These are phyloP conservation scores for Cryptosporidium sp. DNA, from an alignment of 169 alveolate genomes.

Conservation along the genomic window DNA sequence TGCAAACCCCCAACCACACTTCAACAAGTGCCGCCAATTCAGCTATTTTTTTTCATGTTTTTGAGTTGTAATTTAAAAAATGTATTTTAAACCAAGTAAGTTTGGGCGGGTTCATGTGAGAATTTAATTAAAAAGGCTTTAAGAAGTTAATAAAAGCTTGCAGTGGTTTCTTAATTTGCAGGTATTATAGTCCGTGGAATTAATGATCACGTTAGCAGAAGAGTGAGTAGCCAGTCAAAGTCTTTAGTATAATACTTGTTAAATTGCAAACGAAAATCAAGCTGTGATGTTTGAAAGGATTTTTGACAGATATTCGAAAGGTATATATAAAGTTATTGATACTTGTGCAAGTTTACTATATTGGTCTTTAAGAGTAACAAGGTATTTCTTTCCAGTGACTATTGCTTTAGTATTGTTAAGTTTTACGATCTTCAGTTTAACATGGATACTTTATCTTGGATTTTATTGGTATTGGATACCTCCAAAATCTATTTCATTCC, in stretches of 20 bases:
- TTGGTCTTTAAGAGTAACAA: conserved; percentile 27
- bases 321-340: conserved; percentile 2
- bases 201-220: neutral
- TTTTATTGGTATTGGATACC: conserved; percentile 57
- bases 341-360: conserved; percentile 16
- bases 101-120: conserved; percentile 10
- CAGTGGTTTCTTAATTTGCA: neutral
- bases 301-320: conserved; percentile 18
- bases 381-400: conserved; percentile 35
- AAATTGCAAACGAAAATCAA: neutral
- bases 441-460: conserved; percentile 31
- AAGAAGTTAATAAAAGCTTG: neutral
- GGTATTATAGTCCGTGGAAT: neutral
- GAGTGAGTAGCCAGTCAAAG: neutral
- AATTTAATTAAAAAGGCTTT: neutral
- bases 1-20: conserved; percentile 1
- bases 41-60: neutral
- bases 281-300: conserved; percentile 11
- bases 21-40: neutral
- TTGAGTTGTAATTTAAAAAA: neutral
- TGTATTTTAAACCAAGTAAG: neutral
- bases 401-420: conserved; percentile 6
- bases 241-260: neutral
- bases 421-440: neutral
- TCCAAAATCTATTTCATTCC: conserved; percentile 36